A percentile compares a stretch with the other conserved stretches of the same genome.
phyloP scores from a whole-genome alignment of 306 rosid genomes.

The Corylus avellana region DNA sequence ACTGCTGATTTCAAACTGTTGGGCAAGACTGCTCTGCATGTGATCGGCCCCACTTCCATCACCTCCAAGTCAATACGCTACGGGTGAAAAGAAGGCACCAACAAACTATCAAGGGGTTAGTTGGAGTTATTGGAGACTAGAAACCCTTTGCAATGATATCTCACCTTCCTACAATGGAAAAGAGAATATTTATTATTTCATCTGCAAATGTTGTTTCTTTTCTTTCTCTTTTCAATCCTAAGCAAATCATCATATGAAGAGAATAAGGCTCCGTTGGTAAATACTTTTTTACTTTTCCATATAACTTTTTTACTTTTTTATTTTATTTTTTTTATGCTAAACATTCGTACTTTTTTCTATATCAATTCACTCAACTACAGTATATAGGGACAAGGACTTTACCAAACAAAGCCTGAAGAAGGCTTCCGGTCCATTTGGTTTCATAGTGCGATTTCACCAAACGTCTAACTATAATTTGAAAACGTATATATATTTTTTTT shows the following conservation, averaged over 20 bases:
- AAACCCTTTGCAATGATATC: slow-evolving; percentile 28
- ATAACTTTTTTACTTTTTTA: no score
- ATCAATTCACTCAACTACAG: no score
- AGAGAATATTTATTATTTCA: neutral
- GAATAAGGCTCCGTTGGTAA: no score
- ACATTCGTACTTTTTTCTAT: no score
- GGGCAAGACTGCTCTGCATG: slow-evolving; percentile 31
- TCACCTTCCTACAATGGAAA: slow-evolving; percentile 20
- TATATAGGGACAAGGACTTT: no score
- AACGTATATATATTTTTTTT: no score
- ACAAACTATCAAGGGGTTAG: slow-evolving; percentile 41
- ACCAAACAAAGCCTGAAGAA: no score
- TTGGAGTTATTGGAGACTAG: slow-evolving; percentile 30
- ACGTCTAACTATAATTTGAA: no score
- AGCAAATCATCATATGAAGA: neutral
- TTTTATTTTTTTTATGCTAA: no score
- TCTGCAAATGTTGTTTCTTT: neutral
- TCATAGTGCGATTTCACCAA: no score
- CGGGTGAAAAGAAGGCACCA: slow-evolving; percentile 47
- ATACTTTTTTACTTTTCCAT: no score
- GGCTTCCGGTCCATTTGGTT: no score
- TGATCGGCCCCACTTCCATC: slow-evolving; percentile 50
- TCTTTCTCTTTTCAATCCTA: neutral
- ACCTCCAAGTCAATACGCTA: slow-evolving; percentile 27
- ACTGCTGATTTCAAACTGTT: slow-evolving; percentile 14